Evolutionary conservation across 192 early-diverging fungal species (phyloP).

Genomic region (Coemansia sp.): DNA sequence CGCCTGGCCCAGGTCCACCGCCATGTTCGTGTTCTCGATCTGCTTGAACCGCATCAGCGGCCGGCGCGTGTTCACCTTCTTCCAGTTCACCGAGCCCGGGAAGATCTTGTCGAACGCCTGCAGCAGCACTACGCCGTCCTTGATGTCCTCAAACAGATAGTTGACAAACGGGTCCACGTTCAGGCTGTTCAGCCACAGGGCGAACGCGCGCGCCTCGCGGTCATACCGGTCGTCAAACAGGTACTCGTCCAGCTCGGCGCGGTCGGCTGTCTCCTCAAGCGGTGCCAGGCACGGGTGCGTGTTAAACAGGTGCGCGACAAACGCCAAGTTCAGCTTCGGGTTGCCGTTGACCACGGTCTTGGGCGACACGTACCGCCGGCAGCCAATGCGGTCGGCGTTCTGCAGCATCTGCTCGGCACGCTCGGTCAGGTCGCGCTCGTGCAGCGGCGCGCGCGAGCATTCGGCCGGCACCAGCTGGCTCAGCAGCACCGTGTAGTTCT

Average conservation of each 20-base stretch:
- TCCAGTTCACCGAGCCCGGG: slow-evolving; percentile 90
- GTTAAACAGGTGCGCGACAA: slow-evolving; percentile 98
- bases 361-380: slow-evolving; percentile 90
- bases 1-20: slow-evolving; percentile 79
- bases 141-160: slow-evolving; percentile 95
- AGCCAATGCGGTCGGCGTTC: slow-evolving; percentile 89
- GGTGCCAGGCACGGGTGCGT: slow-evolving; percentile 91
- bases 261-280: slow-evolving; percentile 77
- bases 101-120: slow-evolving; percentile 95
- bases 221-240: slow-evolving; percentile 53
- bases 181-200: slow-evolving; percentile 96
- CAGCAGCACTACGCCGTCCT: slow-evolving; percentile 86
- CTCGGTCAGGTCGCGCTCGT: slow-evolving; percentile 66
- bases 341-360: slow-evolving; percentile 94
- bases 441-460: slow-evolving; percentile 79
- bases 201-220: slow-evolving; percentile 75
- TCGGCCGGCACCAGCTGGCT: slow-evolving; percentile 82
- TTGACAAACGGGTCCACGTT: slow-evolving; percentile 97
- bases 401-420: slow-evolving; percentile 88
- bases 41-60: slow-evolving; percentile 89
- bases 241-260: slow-evolving; percentile 80
- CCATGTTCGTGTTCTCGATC: slow-evolving; percentile 97
- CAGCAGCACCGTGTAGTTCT: slow-evolving; percentile 91
- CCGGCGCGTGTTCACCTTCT: slow-evolving; percentile 72
- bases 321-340: slow-evolving; percentile 97